Evolutionary conservation across 116 monocot species (phyloP), one percentile per base, ranked within the genome.

Genomic region (Iris pallida): DNA sequence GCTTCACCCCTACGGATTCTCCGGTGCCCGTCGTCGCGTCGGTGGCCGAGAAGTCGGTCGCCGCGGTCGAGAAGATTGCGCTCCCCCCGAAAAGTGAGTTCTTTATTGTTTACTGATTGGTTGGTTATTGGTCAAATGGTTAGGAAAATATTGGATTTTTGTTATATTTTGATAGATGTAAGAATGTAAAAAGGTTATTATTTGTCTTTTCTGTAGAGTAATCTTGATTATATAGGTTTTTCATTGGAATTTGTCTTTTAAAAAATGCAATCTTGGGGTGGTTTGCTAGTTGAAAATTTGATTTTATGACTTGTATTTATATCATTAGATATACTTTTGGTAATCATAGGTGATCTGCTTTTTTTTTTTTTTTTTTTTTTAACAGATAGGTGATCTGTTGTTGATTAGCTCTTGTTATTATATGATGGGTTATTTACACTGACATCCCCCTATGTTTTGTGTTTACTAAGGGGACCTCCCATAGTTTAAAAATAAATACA

Each of bases 51-150:
- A 8, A 53, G 18, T 19, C 64, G 30, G 14, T 47, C 65, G 30
- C 19, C 55, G 64, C 16, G 6, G 49, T 4, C 13, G 45, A 74
- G 57, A 77, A 71, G 71, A 48, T 77, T 68, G 59, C 45, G 5
- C 57, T 80, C 59, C 87, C 87, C 5, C 83, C 77, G 13, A 87
- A 87, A 64, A 83, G 87, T 87, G 71, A 87, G 83, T 83, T 51
- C 14, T 51, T 48, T 40, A 57, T 69, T 13, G 7, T 51, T 51
- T 9, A 51, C 4, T 7, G 11, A 1, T 12, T 43, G 2, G 19
- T 10, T 63, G 13, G 8, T 44, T 65, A 8, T 42, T 52, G 13
- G 49, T 9, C 11, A 0, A 51, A 51, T 51, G 13, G 49, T 51
- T 51, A 13, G 13, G 7, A 7, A 9, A 9, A 51, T 1, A 51